These are phyloP conservation scores for Aspergillus steynii DNA, from an alignment of 495 filamentous ascomycete genomes.

Conservation along the genomic window DNA sequence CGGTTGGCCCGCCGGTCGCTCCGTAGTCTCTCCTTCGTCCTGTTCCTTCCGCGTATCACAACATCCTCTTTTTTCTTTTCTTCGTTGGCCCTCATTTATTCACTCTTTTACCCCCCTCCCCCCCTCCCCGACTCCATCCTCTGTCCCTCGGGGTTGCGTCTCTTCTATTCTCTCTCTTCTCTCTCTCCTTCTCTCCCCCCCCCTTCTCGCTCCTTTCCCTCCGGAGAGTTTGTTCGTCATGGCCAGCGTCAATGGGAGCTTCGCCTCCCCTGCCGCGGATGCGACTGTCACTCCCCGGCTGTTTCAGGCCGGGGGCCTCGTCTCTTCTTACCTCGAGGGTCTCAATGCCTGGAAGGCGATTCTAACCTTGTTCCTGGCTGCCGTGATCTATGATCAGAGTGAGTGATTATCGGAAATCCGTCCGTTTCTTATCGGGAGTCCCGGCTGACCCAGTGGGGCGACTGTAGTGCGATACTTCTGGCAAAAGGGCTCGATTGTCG, in stretches of 20 bases:
- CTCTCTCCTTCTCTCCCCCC: background rate
- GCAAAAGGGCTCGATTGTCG: constrained; percentile 83
- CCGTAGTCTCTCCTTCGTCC: background rate
- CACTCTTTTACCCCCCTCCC: constrained; percentile 12
- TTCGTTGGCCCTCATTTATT: background rate
- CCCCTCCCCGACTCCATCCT: constrained; percentile 16
- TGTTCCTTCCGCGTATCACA: background rate
- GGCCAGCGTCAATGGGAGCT: constrained; percentile 67
- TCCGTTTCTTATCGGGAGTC: background rate
- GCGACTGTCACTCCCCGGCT: constrained; percentile 54
- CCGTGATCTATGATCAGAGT: constrained; percentile 87
- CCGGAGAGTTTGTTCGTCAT: constrained; percentile 41
- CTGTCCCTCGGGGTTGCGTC: background rate
- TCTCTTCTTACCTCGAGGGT: constrained; percentile 51
- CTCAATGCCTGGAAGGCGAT: constrained; percentile 63
- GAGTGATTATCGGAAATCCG: constrained; percentile 26
- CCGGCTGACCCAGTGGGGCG: background rate
- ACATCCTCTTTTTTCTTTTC: constrained; percentile 6
- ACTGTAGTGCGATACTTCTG: constrained; percentile 75
- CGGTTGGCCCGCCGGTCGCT: background rate
- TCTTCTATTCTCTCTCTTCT: constrained; percentile 4
- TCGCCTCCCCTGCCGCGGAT: constrained; percentile 75
- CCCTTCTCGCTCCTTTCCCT: constrained; percentile 12
- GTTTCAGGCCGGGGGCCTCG: constrained; percentile 41
- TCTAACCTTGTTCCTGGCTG: constrained; percentile 64